Evolutionary conservation across 179 eudicot genomes (phyloP).

Genomic region (Spergularia azorica): DNA sequence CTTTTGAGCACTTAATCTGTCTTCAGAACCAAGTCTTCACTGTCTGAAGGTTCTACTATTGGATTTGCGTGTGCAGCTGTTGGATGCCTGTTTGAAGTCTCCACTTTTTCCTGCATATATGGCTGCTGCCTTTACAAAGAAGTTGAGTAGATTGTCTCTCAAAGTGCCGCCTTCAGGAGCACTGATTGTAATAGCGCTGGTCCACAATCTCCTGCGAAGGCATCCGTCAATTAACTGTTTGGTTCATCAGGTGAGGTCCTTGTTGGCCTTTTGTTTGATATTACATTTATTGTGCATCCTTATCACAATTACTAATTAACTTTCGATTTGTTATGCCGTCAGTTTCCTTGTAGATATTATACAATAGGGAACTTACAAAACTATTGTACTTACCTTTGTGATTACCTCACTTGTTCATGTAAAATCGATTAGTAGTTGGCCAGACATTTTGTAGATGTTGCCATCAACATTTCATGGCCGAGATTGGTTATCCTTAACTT

Average conservation of each 20-base stretch:
- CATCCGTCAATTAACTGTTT: slow-evolving; percentile 89
- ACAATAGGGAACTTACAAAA: neutral
- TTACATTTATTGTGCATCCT: neutral
- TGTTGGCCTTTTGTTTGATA: neutral
- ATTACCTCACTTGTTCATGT: neutral
- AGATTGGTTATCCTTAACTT: neutral
- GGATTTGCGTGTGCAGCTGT: slow-evolving; percentile 52
- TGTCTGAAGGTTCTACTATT: slow-evolving; percentile 1
- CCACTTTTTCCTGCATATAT: slow-evolving; percentile 91
- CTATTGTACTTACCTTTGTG: neutral
- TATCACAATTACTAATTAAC: neutral
- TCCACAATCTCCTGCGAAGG: slow-evolving; percentile 83
- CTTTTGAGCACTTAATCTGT: slow-evolving; percentile 5
- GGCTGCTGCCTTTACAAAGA: slow-evolving; percentile 95
- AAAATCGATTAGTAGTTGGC: neutral
- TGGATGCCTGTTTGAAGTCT: slow-evolving; percentile 91
- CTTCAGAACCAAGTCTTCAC: neutral
- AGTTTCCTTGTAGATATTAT: neutral
- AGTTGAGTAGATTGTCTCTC: slow-evolving; percentile 87
- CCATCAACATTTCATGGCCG: neutral
- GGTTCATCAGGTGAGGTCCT: slow-evolving; percentile 66
- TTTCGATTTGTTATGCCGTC: neutral
- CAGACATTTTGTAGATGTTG: neutral
- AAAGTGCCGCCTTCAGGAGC: slow-evolving; percentile 87
- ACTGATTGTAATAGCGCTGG: slow-evolving; percentile 68